Percentiles rank a stretch among this genome's conserved stretches.
Conservation (phyloP, 2,329 filamentous ascomycete genomes). For the Ceratocystis colombiana region DNA sequence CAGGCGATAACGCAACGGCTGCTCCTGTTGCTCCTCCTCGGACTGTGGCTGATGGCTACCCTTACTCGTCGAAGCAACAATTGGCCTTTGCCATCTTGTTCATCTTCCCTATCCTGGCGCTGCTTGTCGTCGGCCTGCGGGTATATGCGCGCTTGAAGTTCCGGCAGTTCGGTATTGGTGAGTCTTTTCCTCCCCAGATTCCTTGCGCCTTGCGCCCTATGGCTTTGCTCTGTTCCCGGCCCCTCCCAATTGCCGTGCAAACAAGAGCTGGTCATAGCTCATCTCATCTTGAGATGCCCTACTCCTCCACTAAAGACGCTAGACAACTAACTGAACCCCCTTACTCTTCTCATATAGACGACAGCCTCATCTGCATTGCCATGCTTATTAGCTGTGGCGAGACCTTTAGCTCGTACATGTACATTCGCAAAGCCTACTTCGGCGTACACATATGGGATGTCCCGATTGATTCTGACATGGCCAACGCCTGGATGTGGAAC, state of each 20-base stretch:
- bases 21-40: not conserved
- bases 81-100: slow-evolving; percentile 31
- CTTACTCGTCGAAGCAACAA: slow-evolving; percentile 29
- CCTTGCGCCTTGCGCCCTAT: not conserved
- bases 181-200: slow-evolving; percentile 12
- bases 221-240: not conserved
- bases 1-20: not conserved
- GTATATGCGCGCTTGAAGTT: slow-evolving; percentile 30
- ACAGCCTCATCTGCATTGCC: slow-evolving; percentile 29
- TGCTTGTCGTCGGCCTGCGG: slow-evolving; percentile 29
- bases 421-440: slow-evolving; percentile 32
- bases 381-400: slow-evolving; percentile 26
- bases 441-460: slow-evolving; percentile 29
- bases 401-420: slow-evolving; percentile 27
- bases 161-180: slow-evolving; percentile 30
- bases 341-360: slow-evolving; percentile 27
- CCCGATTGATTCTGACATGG: slow-evolving; percentile 20
- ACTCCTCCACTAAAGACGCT: not conserved
- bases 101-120: slow-evolving; percentile 31
- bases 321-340: not conserved
- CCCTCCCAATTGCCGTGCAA: not conserved
- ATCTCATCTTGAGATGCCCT: not conserved
- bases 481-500: slow-evolving; percentile 31
- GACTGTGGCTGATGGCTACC: slow-evolving; percentile 14
- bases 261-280: not conserved